Evolutionary conservation across 148 eudicot species (phyloP), one percentile per base, ranked within the genome.

Genomic region (Persicaria maculosa): DNA sequence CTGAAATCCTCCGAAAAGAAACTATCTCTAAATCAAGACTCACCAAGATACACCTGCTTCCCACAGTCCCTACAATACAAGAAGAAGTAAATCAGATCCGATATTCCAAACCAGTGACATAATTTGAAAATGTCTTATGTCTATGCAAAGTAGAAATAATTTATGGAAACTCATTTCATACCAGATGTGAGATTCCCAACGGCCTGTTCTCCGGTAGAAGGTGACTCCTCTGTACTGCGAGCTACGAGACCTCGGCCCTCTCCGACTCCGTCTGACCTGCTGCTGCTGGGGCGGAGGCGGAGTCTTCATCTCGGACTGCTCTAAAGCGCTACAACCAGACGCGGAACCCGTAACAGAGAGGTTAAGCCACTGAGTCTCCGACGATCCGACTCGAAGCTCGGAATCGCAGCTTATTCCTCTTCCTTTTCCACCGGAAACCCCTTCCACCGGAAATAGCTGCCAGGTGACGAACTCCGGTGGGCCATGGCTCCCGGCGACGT

Each of bases 131-230:
- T 17, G 10, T 9, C 19, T 5, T 36, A 8, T 2, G 9, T 48
- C 9, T 7, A 40, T 6, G 14, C 9, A 43, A 59, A 40, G 43
- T 65, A 8, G 19, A 17, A 62, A 62, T 7, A 25, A 57, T 57
- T 53, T 12, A 58, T 58, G 44, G 68, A 62, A 50, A 54, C 17
- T 15, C 36, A 61, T 53, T 22, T 25, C 4, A 71, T 72, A 83
- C 85, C 85, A 83, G 76, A 83, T 83, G 68, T 83, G 85, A 43
- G 85, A 80, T 67, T 83, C 85, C 85, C 85, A 83, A 7, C 85
- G 80, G 64, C 85, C 85, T 4, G 85, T 83, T 44, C 85, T 71
- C 75, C 85, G 79, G 71, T 83, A 83, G 76, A 80, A 83, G 15
- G 85, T 83, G 43, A 83, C 85, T 8, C 85, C 85, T 4, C 85